phyloP scores from a whole-genome alignment of 495 filamentous ascomycete genomes.

The Xylona heveae region DNA sequence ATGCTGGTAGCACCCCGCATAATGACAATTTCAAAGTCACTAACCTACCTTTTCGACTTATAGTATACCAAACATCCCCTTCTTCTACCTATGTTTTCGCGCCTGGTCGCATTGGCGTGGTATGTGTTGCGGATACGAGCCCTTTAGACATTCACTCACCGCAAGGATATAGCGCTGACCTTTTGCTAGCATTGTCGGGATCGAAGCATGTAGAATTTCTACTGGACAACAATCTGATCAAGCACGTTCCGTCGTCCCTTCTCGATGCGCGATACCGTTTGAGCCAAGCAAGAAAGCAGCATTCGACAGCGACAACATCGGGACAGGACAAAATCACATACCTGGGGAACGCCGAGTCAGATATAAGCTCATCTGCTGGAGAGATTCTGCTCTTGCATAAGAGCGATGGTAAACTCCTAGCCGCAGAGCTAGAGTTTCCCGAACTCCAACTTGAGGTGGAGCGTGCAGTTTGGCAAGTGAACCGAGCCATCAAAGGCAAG shows the following conservation, averaged over 20 bases:
- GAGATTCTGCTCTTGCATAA: constrained; percentile 3
- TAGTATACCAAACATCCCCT: constrained; percentile 87
- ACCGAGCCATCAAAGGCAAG: constrained; percentile 1
- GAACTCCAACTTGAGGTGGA: constrained; percentile 5
- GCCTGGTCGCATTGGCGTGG: constrained; percentile 44
- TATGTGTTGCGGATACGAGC: constrained; percentile 15
- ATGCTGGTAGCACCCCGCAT: too few relatives aligned
- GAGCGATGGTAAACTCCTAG: constrained; percentile 1
- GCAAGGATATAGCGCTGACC: constrained; percentile 8
- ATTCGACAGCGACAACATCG: constrained; percentile 6
- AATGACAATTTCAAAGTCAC: too few relatives aligned
- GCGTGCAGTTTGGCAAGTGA: constrained; percentile 4
- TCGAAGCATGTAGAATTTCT: constrained; percentile 73
- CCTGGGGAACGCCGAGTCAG: too few relatives aligned
- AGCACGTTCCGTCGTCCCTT: constrained; percentile 32
- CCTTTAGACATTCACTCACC: too few relatives aligned
- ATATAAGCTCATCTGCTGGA: background rate
- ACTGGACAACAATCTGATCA: constrained; percentile 44
- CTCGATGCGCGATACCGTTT: constrained; percentile 50
- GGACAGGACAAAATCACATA: constrained; percentile 11
- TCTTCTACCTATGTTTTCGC: constrained; percentile 84
- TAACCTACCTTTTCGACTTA: too few relatives aligned
- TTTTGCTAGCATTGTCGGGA: constrained; percentile 55
- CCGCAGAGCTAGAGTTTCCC: constrained; percentile 2
- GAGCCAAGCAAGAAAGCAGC: background rate